phyloP scores from a whole-genome alignment of 2,329 filamentous ascomycete species.

The Shiraia bambusicola region DNA sequence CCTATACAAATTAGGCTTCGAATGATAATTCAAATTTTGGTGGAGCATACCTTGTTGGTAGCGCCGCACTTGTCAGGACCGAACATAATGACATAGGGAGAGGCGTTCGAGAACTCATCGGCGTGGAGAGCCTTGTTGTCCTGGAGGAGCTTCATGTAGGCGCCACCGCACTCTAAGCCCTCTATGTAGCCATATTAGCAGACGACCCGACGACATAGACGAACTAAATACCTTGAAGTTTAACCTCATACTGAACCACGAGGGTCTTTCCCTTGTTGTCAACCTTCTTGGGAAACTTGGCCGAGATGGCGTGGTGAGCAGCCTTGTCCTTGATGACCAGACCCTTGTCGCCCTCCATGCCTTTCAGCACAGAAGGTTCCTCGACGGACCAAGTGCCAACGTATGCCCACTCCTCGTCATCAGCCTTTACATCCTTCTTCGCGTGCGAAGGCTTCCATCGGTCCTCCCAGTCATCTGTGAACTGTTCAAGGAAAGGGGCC shows the following conservation, averaged over 20 bases:
- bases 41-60: slow-evolving; percentile 82
- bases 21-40: slow-evolving; percentile 3
- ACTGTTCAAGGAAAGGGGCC: slow-evolving; percentile 96
- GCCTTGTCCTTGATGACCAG: slow-evolving; percentile 97
- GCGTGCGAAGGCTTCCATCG: slow-evolving; percentile 94
- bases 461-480: slow-evolving; percentile 92
- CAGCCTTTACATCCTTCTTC: slow-evolving; percentile 84
- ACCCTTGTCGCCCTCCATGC: slow-evolving; percentile 92
- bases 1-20: slow-evolving; percentile 44
- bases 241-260: slow-evolving; percentile 98
- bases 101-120: slow-evolving; percentile 96
- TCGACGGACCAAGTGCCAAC: slow-evolving; percentile 96
- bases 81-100: slow-evolving; percentile 99
- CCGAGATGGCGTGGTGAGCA: slow-evolving; percentile 97
- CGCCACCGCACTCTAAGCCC: slow-evolving; percentile 94
- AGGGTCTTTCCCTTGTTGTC: slow-evolving; percentile 97
- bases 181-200: slow-evolving; percentile 58
- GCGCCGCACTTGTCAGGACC: slow-evolving; percentile 98
- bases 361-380: slow-evolving; percentile 87
- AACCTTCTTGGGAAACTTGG: slow-evolving; percentile 95
- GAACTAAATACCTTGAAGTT: slow-evolving; percentile 83
- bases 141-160: slow-evolving; percentile 97
- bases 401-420: slow-evolving; percentile 90
- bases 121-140: slow-evolving; percentile 96
- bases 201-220: neutral